These are phyloP conservation scores for Mucor circinelloides DNA, from an alignment of 371 early-diverging fungal species.

Conservation along the genomic window DNA sequence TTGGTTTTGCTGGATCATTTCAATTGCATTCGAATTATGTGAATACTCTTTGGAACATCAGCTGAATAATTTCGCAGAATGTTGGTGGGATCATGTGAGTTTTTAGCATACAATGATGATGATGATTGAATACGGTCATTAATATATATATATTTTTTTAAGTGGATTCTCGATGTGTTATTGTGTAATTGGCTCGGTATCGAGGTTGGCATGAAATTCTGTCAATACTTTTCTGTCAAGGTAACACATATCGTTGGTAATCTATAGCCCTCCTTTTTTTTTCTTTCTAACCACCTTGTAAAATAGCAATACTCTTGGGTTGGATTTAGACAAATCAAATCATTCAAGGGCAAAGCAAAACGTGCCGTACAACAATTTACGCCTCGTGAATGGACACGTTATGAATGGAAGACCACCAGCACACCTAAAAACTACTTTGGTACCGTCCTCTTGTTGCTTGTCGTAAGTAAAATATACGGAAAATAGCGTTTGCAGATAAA, in stretches of 20 bases:
- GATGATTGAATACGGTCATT: not conserved
- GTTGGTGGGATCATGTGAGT: slow-evolving; percentile 98
- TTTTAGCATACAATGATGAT: not conserved
- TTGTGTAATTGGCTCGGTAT: slow-evolving; percentile 95
- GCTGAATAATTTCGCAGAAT: slow-evolving; percentile 96
- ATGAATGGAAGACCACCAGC: slow-evolving; percentile 85
- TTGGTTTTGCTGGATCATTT: slow-evolving; percentile 95
- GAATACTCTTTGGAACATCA: slow-evolving; percentile 96
- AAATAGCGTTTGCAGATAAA: not conserved
- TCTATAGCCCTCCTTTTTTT: no score
- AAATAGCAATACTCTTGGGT: slow-evolving; percentile 88
- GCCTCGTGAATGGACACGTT: slow-evolving; percentile 92
- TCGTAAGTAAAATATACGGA: slow-evolving; percentile 59
- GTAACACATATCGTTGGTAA: no score
- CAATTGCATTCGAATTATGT: slow-evolving; percentile 91
- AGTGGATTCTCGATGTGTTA: slow-evolving; percentile 97
- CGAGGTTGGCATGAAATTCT: slow-evolving; percentile 94
- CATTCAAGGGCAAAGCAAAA: slow-evolving; percentile 83
- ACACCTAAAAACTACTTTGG: slow-evolving; percentile 80
- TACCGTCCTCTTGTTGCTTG: slow-evolving; percentile 59
- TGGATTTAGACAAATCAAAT: slow-evolving; percentile 83
- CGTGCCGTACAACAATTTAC: slow-evolving; percentile 93
- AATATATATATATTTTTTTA: not conserved
- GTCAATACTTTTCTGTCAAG: slow-evolving; percentile 94
- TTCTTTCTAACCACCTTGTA: not conserved